Evolutionary conservation across 805 yeast species (phyloP).

Genomic region (Barnettozyma sucrosica): DNA sequence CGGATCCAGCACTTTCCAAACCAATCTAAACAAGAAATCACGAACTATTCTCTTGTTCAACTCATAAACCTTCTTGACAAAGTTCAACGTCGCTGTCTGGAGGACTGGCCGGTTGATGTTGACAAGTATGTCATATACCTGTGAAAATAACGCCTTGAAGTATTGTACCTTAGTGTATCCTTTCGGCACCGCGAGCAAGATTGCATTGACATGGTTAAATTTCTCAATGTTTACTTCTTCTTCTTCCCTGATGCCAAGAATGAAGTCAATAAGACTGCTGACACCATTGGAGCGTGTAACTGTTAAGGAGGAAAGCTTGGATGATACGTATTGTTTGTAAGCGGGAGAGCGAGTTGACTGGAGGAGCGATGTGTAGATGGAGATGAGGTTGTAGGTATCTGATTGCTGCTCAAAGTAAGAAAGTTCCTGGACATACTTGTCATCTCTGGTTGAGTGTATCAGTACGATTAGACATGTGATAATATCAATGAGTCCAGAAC

Average conservation of each 20-base stretch:
- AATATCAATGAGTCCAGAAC: conserved; percentile 62
- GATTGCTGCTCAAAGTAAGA: conserved; percentile 36
- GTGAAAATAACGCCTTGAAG: conserved; percentile 53
- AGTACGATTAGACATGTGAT: conserved; percentile 44
- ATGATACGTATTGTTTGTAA: conserved; percentile 43
- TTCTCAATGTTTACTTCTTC: conserved; percentile 64
- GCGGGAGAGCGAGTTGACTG: conserved; percentile 41
- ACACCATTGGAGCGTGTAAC: conserved; percentile 65
- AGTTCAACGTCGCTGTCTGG: conserved; percentile 48
- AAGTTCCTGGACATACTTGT: conserved; percentile 25
- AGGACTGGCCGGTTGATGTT: conserved; percentile 57
- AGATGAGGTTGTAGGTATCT: conserved; percentile 64
- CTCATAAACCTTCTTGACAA: conserved; percentile 45
- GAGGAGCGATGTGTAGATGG: conserved; percentile 52
- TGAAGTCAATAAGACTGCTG: conserved; percentile 64
- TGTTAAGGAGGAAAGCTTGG: conserved; percentile 49
- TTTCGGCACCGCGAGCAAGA: conserved; percentile 60
- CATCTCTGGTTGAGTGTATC: conserved; percentile 17
- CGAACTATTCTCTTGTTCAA: conserved; percentile 43
- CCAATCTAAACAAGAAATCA: conserved; percentile 52
- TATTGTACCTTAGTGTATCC: conserved; percentile 42
- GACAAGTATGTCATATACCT: conserved; percentile 53
- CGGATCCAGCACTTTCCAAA: conserved; percentile 45
- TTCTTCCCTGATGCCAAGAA: conserved; percentile 69
- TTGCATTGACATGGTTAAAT: conserved; percentile 58